Evolutionary conservation across 768 basidiomycete genomes (phyloP), one percentile per base, ranked within the genome.

Genomic region (Pilatotrama ljubarskyi): DNA sequence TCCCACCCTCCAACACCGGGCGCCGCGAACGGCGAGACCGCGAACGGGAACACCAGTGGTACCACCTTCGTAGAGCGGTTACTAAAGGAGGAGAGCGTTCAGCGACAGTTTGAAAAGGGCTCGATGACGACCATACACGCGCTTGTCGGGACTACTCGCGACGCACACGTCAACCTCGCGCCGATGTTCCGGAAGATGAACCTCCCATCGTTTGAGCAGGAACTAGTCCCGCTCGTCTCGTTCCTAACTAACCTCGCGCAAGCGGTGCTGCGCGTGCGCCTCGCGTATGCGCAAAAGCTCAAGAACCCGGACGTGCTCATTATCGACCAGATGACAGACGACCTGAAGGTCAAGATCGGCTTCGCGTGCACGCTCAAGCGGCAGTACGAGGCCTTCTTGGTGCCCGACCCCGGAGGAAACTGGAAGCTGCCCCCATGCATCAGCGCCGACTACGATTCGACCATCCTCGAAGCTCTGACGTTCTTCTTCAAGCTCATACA

Each of bases 201-300:
- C 68, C 84, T 99, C 3, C 95, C 95, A 10, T 88, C 86, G 5
- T 96, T 97, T 71, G 91, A 93, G 72, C 82, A 84, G 58, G 93
- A 96, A 65, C 82, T 98, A 18, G 85, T 95, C 10, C 88, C 91
- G 40, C 82, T 98, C 62, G 95, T 97, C 61, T 89, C 93, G n/a
- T 98, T 98, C 76, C 93, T 97, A 6, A 96, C 94, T 20, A 90
- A 91, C 69, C 87, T 99, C 51, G 90, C 95, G 5, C 91, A 97
- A 69, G 95, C 95, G 40, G 87, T 88, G 58, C 81, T 99, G 58
- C 91, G 90, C 48, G 85, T 96, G 41, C 90, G 94, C 50, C 82
- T 98, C 51, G 90, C 93, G 65, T 93, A 93, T 68, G 90, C 94
- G 22, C 84, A 86, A 72, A 92, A 92, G 70, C 82, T 96, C 57